Conservation (phyloP, 1,284 basidiomycete species). For the Anthracocystis panici-leucophaei region DNA sequence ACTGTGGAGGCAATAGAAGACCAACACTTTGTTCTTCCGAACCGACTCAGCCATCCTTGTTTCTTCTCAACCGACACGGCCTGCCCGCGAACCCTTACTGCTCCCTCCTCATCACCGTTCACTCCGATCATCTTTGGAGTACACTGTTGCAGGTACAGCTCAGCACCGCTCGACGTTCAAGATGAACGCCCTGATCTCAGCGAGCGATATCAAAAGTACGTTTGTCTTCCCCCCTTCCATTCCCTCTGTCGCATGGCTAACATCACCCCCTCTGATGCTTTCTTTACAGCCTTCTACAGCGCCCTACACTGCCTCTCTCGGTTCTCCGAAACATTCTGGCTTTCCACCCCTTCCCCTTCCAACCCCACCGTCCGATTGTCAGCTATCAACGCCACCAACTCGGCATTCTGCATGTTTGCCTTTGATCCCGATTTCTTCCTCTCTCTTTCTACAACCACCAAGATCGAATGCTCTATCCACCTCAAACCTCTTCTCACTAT, state of each 20-base stretch:
- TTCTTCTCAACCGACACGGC: background rate
- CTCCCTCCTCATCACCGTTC: background rate
- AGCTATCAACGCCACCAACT: conserved; percentile 61
- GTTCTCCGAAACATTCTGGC: conserved; percentile 53
- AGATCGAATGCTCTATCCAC: conserved; percentile 55
- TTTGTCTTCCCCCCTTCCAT: background rate
- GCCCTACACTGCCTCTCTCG: conserved; percentile 36
- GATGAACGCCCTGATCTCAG: conserved; percentile 52
- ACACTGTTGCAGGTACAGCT: background rate
- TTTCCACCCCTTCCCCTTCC: conserved; percentile 2
- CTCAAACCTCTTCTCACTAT: conserved; percentile 54
- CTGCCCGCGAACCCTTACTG: background rate
- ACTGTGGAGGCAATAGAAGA: conserved; percentile 3
- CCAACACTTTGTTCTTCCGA: conserved; percentile 28
- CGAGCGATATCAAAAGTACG: conserved; percentile 40
- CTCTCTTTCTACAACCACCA: conserved; percentile 12
- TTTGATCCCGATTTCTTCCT: conserved; percentile 59
- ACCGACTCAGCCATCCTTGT: conserved; percentile 25
- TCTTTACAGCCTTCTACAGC: conserved; percentile 25
- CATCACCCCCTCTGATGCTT: background rate
- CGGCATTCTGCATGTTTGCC: conserved; percentile 61
- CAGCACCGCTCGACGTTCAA: background rate
- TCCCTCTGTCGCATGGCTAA: no score
- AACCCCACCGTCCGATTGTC: conserved; percentile 45
- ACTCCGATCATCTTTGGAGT: no score